phyloP scores from a whole-genome alignment of 208 protist genomes.

The Borovskyia barvae region DNA sequence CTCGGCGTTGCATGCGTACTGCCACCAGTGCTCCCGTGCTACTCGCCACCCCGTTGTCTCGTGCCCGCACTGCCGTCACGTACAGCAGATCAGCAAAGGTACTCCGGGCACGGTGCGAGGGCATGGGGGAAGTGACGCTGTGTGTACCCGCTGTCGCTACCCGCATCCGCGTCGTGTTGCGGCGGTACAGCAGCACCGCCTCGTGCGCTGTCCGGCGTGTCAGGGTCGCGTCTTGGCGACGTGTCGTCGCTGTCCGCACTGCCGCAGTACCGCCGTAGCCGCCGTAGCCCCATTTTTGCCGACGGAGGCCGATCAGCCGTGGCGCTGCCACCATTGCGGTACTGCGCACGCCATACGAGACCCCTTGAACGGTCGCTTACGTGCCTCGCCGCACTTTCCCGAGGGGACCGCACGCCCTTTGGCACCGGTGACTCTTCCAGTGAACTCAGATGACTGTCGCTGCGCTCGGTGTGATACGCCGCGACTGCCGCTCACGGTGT shows the following conservation, averaged over 20 bases:
- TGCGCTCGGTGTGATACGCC: slow-evolving; percentile 35
- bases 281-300: slow-evolving; percentile 27
- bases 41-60: slow-evolving; percentile 7
- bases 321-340: slow-evolving; percentile 40
- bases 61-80: slow-evolving; percentile 19
- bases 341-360: slow-evolving; percentile 19
- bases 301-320: slow-evolving; percentile 37
- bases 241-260: slow-evolving; percentile 29
- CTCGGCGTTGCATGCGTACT: slow-evolving; percentile 41
- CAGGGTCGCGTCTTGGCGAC: slow-evolving; percentile 23
- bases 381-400: background rate
- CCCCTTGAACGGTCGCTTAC: background rate
- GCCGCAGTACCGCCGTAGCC: slow-evolving; percentile 21
- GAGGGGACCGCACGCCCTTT: background rate
- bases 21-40: slow-evolving; percentile 41
- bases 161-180: slow-evolving; percentile 47
- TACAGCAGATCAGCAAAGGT: background rate
- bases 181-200: slow-evolving; percentile 14
- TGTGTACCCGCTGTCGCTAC: slow-evolving; percentile 25
- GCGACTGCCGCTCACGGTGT: slow-evolving; percentile 30
- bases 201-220: slow-evolving; percentile 42
- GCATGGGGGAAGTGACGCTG: background rate
- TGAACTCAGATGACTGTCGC: background rate
- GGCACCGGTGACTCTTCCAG: background rate
- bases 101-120: background rate